Evolutionary conservation across 129 eudicot genomes (phyloP), one percentile per base, ranked within the genome.

Genomic region (Heracleum sosnowskyi): DNA sequence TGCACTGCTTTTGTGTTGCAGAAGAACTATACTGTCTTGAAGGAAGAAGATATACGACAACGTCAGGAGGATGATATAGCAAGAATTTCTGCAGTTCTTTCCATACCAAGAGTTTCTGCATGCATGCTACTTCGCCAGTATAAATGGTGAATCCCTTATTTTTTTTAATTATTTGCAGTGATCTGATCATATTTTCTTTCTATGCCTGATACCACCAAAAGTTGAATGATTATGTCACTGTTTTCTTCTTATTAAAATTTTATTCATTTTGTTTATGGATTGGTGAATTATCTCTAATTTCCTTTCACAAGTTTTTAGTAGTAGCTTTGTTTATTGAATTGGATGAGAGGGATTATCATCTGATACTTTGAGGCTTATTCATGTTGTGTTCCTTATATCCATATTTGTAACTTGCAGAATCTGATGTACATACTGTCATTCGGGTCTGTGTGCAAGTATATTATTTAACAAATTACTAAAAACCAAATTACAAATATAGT

Each of bases 1-100:
- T 36, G 47, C 33, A n/a, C 68, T n/a, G 78, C 68, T 63, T 44
- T 29, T 73, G 8, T 77, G 81, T 84, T 90, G n/a, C 94, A 94
- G 98, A 89, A 85, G 78, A 89, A 76, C 80, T 96, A 82, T 69
- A 90, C 88, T 24, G 74, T 90, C 45, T 90, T 96, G 86, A 87
- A 80, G 57, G 99, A 96, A 84, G 93, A 83, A 36, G 99, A 96
- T 83, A 96, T 96, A 83, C 82, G 44, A 13, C 90, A 82, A 76
- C 96, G 91, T 24, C 97, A 96, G 73, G 95, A 83, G 79, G 97
- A 96, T 46, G 92, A 85, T 71, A 89, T 96, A 13, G 82, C 90
- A 42, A 82, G 78, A 71, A 85, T 96, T 53, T 88, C 91, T 60
- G 81, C 94, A 33, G 97, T 92, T 47, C 88, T 96, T 68, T 92